A percentile compares a stretch with the other conserved stretches of the same genome.
Conservation (phyloP, 2,329 filamentous ascomycete genomes). For the Elsinoe ampelina region DNA sequence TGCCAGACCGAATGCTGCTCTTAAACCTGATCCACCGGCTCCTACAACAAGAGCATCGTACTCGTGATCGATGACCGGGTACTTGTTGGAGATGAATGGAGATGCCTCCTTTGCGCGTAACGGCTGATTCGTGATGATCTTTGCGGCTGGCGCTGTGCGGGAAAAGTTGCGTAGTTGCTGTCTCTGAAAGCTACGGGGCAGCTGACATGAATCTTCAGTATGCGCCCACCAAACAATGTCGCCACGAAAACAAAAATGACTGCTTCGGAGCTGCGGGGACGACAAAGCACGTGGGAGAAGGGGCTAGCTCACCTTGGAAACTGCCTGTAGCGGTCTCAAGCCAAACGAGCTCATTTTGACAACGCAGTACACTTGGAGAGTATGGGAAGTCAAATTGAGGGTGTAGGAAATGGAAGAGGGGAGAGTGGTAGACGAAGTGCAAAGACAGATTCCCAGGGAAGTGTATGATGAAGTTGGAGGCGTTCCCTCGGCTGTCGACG, state of each 20-base stretch:
- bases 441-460: neutral
- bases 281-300: neutral
- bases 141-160: conserved; percentile 70
- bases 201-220: conserved; percentile 10
- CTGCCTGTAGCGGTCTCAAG: conserved; percentile 27
- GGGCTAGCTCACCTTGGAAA: conserved; percentile 21
- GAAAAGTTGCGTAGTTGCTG: conserved; percentile 64
- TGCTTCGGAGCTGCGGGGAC: conserved; percentile 9
- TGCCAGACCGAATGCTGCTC: conserved; percentile 75
- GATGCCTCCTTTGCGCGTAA: conserved; percentile 90
- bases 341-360: conserved; percentile 28
- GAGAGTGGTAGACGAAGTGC: neutral
- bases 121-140: conserved; percentile 76
- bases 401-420: neutral
- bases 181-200: conserved; percentile 27
- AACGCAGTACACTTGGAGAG: neutral
- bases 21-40: conserved; percentile 70
- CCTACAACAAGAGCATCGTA: conserved; percentile 96
- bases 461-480: conserved; percentile 13
- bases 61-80: conserved; percentile 96
- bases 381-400: neutral
- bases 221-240: neutral
- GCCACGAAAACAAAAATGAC: conserved; percentile 19
- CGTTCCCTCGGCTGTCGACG: conserved; percentile 8
- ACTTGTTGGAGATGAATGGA: conserved; percentile 77